phyloP scores from a whole-genome alignment of 1,139 yeast species.

The Kurtzmaniella quercitrusa region DNA sequence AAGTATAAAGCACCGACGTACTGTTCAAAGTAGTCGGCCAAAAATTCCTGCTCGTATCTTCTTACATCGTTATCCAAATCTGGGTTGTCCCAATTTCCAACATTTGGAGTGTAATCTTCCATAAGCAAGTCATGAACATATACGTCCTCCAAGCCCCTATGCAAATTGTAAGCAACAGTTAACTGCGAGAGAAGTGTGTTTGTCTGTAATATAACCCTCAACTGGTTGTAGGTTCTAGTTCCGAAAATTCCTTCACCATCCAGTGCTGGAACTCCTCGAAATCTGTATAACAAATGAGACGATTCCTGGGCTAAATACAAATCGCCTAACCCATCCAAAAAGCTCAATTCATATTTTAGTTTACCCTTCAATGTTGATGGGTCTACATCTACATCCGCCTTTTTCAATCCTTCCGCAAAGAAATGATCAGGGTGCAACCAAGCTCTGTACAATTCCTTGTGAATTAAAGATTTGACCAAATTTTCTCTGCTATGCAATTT shows the following conservation, averaged over 20 bases:
- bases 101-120: conserved; percentile 22
- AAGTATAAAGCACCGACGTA: conserved; percentile 42
- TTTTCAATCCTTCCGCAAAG: conserved; percentile 22
- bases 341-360: conserved; percentile 36
- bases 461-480: conserved; percentile 36
- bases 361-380: conserved; percentile 11
- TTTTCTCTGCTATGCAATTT: conserved; percentile 25
- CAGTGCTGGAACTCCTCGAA: conserved; percentile 13
- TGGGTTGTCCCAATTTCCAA: conserved; percentile 15
- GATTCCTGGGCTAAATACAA: conserved; percentile 38
- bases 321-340: conserved; percentile 44
- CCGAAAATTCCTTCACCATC: conserved; percentile 15
- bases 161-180: conserved; percentile 34
- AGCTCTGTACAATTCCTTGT: conserved; percentile 36
- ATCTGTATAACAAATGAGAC: conserved; percentile 30
- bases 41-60: conserved; percentile 39
- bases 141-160: conserved; percentile 31
- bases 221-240: conserved; percentile 27
- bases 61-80: conserved; percentile 17
- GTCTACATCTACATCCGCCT: conserved; percentile 13
- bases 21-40: conserved; percentile 43
- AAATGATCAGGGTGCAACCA: conserved; percentile 27
- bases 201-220: conserved; percentile 35
- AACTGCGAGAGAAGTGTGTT: conserved; percentile 37
- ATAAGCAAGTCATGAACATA: conserved; percentile 17